Conservation (phyloP, 1,139 yeast genomes). For the Yamadazyma oceani region DNA sequence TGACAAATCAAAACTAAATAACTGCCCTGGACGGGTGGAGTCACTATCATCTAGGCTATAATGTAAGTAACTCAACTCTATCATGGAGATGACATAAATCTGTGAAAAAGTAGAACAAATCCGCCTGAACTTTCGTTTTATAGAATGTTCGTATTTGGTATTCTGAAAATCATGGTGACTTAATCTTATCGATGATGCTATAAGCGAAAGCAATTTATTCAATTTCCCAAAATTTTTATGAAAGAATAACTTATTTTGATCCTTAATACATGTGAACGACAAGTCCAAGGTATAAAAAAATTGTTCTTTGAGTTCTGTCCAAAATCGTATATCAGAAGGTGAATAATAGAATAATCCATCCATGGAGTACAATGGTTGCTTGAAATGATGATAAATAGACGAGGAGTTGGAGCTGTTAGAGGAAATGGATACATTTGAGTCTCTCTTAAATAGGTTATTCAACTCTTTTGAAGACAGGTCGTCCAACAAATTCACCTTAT, state of each 20-base stretch:
- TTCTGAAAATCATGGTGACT: conserved; percentile 49
- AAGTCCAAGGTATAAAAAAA: conserved; percentile 47
- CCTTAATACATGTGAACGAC: conserved; percentile 48
- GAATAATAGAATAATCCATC: conserved; percentile 54
- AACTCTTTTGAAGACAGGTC: conserved; percentile 4
- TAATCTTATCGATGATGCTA: conserved; percentile 53
- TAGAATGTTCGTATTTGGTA: conserved; percentile 44
- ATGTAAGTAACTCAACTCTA: conserved; percentile 49
- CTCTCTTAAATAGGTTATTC: conserved; percentile 38
- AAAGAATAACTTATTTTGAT: conserved; percentile 50
- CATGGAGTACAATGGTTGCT: conserved; percentile 42
- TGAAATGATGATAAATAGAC: conserved; percentile 42
- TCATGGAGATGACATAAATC: conserved; percentile 57
- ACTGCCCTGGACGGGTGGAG: conserved; percentile 24
- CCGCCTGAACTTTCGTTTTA: conserved; percentile 49
- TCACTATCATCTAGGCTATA: conserved; percentile 16
- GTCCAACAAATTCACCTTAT: background rate
- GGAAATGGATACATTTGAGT: conserved; percentile 38
- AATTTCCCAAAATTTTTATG: conserved; percentile 51
- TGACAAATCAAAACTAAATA: conserved; percentile 35
- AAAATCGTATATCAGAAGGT: conserved; percentile 54
- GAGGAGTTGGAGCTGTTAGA: conserved; percentile 27
- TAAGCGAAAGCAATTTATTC: conserved; percentile 46
- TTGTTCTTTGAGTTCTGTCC: conserved; percentile 53
- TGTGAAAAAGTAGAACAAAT: conserved; percentile 57